A percentile compares a stretch with the other conserved stretches of the same genome.
These are phyloP conservation scores for Lasiodiplodia gonubiensis DNA, from an alignment of 2,329 filamentous ascomycete genomes.

Conservation along the genomic window DNA sequence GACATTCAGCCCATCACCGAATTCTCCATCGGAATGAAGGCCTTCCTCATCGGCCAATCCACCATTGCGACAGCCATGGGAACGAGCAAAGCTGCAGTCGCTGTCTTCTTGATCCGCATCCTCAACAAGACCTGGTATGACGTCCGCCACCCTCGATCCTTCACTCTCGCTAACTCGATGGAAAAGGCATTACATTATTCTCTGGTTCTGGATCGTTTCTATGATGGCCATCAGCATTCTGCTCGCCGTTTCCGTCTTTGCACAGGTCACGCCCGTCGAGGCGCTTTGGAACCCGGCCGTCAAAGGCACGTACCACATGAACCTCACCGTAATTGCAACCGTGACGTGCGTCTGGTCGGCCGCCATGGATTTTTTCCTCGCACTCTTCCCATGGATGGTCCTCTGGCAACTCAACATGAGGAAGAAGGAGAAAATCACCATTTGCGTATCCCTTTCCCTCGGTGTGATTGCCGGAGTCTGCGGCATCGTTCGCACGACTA, in stretches of 20 bases:
- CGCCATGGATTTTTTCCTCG: constrained; percentile 39
- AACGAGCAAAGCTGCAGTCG: constrained; percentile 12
- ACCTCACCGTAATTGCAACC: constrained; percentile 5
- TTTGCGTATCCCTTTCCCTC: constrained; percentile 39
- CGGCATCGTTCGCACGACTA: constrained; percentile 36
- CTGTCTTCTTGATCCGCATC: constrained; percentile 17
- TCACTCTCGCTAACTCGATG: background rate
- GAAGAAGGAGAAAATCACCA: constrained; percentile 40
- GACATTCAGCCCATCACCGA: background rate
- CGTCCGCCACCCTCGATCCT: background rate
- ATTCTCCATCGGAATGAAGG: constrained; percentile 5
- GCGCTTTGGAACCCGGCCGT: constrained; percentile 11
- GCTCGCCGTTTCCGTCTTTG: background rate
- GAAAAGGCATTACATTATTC: constrained; percentile 1
- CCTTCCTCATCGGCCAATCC: constrained; percentile 14
- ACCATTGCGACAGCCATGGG: constrained; percentile 9
- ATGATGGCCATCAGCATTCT: constrained; percentile 17
- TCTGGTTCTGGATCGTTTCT: constrained; percentile 11
- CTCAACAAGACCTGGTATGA: constrained; percentile 18
- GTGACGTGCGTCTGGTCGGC: constrained; percentile 6
- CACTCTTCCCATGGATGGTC: constrained; percentile 37
- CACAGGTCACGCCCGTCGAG: constrained; percentile 6
- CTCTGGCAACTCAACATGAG: constrained; percentile 39
- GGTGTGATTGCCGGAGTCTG: constrained; percentile 34
- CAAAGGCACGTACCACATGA: background rate